Evolutionary conservation across 192 early-diverging fungal species (phyloP).

Genomic region (Backusella sp.): DNA sequence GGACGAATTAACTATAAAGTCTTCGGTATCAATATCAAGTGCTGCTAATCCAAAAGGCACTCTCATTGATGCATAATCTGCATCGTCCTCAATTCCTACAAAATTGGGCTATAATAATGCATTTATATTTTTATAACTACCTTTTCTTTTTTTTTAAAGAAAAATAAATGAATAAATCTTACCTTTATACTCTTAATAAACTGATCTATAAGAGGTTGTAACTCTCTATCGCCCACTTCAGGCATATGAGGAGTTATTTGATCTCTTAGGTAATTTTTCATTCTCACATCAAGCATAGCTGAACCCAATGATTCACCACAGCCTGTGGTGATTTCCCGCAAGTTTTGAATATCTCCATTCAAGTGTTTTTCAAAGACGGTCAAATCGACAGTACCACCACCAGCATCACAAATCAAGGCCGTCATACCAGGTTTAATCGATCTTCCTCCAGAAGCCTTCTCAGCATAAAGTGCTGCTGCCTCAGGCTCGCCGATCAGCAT

Average conservation of each 20-base stretch:
- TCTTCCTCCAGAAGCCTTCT: constrained; percentile 40
- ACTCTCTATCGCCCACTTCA: constrained; percentile 10
- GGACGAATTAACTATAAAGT: background rate
- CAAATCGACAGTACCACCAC: constrained; percentile 57
- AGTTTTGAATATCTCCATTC: background rate
- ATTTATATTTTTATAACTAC: background rate
- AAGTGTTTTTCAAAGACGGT: background rate
- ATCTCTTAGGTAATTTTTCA: constrained; percentile 42
- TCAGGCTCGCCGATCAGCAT: constrained; percentile 41
- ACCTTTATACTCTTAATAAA: constrained; percentile 49
- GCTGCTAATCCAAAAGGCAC: background rate
- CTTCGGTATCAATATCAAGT: background rate
- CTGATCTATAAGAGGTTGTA: constrained; percentile 33
- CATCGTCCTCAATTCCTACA: constrained; percentile 37
- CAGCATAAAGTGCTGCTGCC: constrained; percentile 50
- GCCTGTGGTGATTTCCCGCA: constrained; percentile 50
- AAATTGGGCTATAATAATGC: constrained; percentile 37
- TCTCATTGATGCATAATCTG: constrained; percentile 22
- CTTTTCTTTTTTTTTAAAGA: background rate
- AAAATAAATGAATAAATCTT: background rate
- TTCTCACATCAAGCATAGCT: constrained; percentile 44
- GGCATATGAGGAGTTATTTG: constrained; percentile 35
- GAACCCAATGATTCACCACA: constrained; percentile 53
- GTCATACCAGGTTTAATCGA: constrained; percentile 39
- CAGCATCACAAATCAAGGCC: constrained; percentile 53